A percentile compares a stretch with the other conserved stretches of the same genome.
Conservation (phyloP, 345 rosid genomes). For the Melastoma malabathricum region DNA sequence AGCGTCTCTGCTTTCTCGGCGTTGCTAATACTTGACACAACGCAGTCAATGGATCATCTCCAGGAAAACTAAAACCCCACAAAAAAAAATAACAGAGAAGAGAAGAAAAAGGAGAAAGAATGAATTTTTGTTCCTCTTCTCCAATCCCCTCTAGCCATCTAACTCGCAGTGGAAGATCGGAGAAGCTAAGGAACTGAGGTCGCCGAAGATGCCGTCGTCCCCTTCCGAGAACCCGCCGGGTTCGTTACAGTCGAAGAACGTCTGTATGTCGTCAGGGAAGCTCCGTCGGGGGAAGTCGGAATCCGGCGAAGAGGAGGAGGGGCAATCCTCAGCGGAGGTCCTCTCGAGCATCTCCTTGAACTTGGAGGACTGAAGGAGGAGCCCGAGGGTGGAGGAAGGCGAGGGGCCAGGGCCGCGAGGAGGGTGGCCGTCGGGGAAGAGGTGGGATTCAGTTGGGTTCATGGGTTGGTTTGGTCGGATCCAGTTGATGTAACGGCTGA, state of each 20-base stretch:
- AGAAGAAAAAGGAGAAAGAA: no score
- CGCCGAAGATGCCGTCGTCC: conserved; percentile 27
- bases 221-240: conserved; percentile 13
- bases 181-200: conserved; percentile 17
- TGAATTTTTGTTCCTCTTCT: no score
- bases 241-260: conserved; percentile 25
- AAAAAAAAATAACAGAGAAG: no score
- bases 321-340: conserved; percentile 18
- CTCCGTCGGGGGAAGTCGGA: conserved; percentile 19
- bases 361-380: conserved; percentile 46
- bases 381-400: conserved; percentile 58
- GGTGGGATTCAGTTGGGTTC: no score
- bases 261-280: conserved; percentile 40
- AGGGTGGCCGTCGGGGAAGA: neutral
- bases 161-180: conserved; percentile 20
- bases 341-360: conserved; percentile 60
- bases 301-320: conserved; percentile 9
- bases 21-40: no score
- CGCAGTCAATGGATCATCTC: no score
- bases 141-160: conserved; percentile 4
- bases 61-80: no score
- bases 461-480: conserved; percentile 38
- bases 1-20: no score
- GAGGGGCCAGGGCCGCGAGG: conserved; percentile 20
- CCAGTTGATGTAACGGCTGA: conserved; percentile 74